Evolutionary conservation across 129 eudicot species (phyloP).

Genomic region (Tagetes erecta): DNA sequence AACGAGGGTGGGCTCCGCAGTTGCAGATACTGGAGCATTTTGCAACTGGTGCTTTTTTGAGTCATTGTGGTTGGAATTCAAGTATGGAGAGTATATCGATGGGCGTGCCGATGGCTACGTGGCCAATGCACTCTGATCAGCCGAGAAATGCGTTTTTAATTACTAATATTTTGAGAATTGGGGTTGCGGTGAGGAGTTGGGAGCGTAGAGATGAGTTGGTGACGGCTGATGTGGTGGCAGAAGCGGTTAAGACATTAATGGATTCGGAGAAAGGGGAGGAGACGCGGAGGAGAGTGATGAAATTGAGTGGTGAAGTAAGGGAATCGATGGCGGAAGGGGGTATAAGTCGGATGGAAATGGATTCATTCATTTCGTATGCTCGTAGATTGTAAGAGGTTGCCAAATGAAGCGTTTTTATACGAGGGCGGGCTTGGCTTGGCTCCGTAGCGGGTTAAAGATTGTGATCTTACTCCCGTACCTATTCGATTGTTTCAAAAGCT

Average conservation of each 20-base stretch:
- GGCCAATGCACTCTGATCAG: slow-evolving; percentile 23
- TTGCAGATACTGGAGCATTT: slow-evolving; percentile 2
- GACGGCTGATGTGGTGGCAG: neutral
- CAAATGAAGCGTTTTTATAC: too few relatives aligned
- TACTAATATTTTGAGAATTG: neutral
- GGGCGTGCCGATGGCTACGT: slow-evolving; percentile 4
- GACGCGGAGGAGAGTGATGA: slow-evolving; percentile 1
- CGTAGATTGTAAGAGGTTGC: neutral
- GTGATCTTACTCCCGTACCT: too few relatives aligned
- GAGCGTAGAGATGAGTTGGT: slow-evolving; percentile 10
- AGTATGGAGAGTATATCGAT: slow-evolving; percentile 17
- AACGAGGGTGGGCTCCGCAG: slow-evolving; percentile 17
- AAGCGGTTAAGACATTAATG: slow-evolving; percentile 1
- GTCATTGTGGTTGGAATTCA: slow-evolving; percentile 21
- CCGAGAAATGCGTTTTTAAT: slow-evolving; percentile 17
- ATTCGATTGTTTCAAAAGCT: too few relatives aligned
- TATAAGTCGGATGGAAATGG: neutral
- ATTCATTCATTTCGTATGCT: slow-evolving; percentile 6
- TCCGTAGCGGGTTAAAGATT: too few relatives aligned
- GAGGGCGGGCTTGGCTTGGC: too few relatives aligned
- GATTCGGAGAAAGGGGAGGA: neutral
- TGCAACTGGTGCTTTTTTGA: slow-evolving; percentile 17
- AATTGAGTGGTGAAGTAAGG: neutral
- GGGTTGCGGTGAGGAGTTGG: neutral
- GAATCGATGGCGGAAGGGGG: slow-evolving; percentile 7